Evolutionary conservation across 2,329 filamentous ascomycete species (phyloP).

Genomic region (Fusarium gaditjirri): DNA sequence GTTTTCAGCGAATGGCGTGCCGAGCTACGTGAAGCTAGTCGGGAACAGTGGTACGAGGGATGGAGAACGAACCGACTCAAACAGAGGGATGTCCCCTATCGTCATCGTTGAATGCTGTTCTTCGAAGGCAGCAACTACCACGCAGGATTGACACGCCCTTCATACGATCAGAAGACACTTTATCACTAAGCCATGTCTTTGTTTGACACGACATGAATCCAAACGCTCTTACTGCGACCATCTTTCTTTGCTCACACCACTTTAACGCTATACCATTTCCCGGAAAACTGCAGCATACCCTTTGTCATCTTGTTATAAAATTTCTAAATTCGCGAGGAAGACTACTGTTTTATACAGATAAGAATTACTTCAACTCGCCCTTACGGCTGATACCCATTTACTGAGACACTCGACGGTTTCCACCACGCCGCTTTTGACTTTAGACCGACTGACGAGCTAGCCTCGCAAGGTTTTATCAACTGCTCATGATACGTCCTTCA

Average conservation of each 20-base stretch:
- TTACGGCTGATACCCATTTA: slow-evolving; percentile 38
- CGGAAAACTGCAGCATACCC: slow-evolving; percentile 52
- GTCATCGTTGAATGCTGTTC: slow-evolving; percentile 46
- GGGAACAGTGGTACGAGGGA: slow-evolving; percentile 94
- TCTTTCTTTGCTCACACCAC: slow-evolving; percentile 35
- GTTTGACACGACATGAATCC: slow-evolving; percentile 31
- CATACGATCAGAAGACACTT: neutral
- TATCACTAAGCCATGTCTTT: slow-evolving; percentile 11
- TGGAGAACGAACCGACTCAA: slow-evolving; percentile 84
- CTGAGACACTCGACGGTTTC: slow-evolving; percentile 22
- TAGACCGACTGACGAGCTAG: slow-evolving; percentile 21
- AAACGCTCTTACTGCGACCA: slow-evolving; percentile 29
- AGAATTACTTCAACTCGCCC: slow-evolving; percentile 18
- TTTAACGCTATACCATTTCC: slow-evolving; percentile 40
- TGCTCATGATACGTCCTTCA: slow-evolving; percentile 29
- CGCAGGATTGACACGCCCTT: slow-evolving; percentile 8
- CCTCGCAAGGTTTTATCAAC: slow-evolving; percentile 23
- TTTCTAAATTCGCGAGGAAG: slow-evolving; percentile 33
- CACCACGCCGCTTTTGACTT: slow-evolving; percentile 19
- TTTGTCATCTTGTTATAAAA: slow-evolving; percentile 41
- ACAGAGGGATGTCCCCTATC: slow-evolving; percentile 57
- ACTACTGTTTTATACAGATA: slow-evolving; percentile 14
- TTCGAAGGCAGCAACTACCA: slow-evolving; percentile 4
- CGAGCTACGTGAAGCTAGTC: slow-evolving; percentile 89
- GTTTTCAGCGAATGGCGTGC: slow-evolving; percentile 94